Conservation (phyloP, 1,139 yeast species). For the Sugiyamaella sp. region DNA sequence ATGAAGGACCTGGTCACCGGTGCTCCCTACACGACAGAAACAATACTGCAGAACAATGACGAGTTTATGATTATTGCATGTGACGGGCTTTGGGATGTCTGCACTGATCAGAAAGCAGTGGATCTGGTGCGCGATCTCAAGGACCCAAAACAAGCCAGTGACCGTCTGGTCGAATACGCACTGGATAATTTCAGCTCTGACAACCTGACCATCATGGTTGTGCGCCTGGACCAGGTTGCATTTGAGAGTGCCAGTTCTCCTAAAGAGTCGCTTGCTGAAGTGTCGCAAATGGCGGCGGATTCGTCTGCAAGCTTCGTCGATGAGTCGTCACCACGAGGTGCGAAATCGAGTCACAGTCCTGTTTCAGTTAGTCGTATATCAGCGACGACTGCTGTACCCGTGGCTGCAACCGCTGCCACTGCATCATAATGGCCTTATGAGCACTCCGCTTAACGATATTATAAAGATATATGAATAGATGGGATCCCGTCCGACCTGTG, state of each 20-base stretch:
- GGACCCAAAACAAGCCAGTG: slow-evolving; percentile 71
- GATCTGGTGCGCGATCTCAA: slow-evolving; percentile 58
- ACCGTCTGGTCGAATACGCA: slow-evolving; percentile 71
- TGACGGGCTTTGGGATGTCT: slow-evolving; percentile 95
- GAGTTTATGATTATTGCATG: slow-evolving; percentile 86
- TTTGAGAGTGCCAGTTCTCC: slow-evolving; percentile 25
- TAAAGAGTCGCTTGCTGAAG: slow-evolving; percentile 27
- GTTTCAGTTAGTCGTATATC: too few species aligned
- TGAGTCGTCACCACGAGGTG: slow-evolving; percentile 3
- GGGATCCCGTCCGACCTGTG: too few species aligned
- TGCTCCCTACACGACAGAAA: slow-evolving; percentile 88
- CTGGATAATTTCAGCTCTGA: slow-evolving; percentile 82
- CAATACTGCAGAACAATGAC: slow-evolving; percentile 73
- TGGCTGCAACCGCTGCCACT: too few species aligned
- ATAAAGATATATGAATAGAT: neutral
- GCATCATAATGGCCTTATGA: too few species aligned
- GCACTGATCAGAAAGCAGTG: slow-evolving; percentile 80
- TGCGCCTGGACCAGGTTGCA: slow-evolving; percentile 56
- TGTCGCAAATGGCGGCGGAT: neutral
- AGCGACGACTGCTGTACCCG: too few species aligned
- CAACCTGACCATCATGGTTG: slow-evolving; percentile 91
- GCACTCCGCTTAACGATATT: too few species aligned
- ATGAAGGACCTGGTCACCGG: slow-evolving; percentile 91
- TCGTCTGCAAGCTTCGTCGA: neutral
- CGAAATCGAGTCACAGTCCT: too few species aligned